Evolutionary conservation across 2,329 filamentous ascomycete species (phyloP).

Genomic region (Chrysoporthe austroafricana): DNA sequence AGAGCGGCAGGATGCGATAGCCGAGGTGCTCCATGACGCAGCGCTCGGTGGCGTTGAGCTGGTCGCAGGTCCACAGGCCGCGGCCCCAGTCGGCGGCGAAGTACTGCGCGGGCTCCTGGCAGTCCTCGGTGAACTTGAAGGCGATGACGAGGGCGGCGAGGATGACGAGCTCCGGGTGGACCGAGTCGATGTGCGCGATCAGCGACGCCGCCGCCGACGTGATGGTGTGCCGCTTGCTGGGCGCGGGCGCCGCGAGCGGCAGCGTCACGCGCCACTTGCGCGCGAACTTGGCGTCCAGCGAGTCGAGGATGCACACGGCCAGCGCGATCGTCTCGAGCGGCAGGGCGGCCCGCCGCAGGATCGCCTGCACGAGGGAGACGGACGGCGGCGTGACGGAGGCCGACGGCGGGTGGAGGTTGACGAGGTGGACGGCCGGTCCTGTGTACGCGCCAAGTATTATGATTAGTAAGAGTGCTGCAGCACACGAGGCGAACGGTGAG

Average conservation of each 20-base stretch:
- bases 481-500: slow-evolving; percentile 12
- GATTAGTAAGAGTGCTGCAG: slow-evolving; percentile 25
- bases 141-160: slow-evolving; percentile 66
- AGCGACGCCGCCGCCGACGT: slow-evolving; percentile 42
- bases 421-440: slow-evolving; percentile 69
- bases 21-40: slow-evolving; percentile 67
- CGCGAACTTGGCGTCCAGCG: slow-evolving; percentile 65
- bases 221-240: slow-evolving; percentile 53
- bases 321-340: slow-evolving; percentile 66
- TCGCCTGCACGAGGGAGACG: slow-evolving; percentile 61
- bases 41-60: slow-evolving; percentile 67
- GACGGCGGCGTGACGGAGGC: slow-evolving; percentile 64
- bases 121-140: slow-evolving; percentile 68
- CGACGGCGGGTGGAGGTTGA: slow-evolving; percentile 67
- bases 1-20: slow-evolving; percentile 66
- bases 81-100: slow-evolving; percentile 60
- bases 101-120: slow-evolving; percentile 55
- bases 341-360: slow-evolving; percentile 61
- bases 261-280: slow-evolving; percentile 64
- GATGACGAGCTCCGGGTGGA: slow-evolving; percentile 65
- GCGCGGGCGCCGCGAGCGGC: slow-evolving; percentile 46
- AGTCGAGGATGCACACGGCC: slow-evolving; percentile 69
- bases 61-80: slow-evolving; percentile 60
- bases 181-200: slow-evolving; percentile 59
- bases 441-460: slow-evolving; percentile 15